Percentiles rank a stretch among this genome's conserved stretches.
These are phyloP conservation scores for Mortierella sp. DNA, from an alignment of 371 early-diverging fungal species.

Conservation along the genomic window DNA sequence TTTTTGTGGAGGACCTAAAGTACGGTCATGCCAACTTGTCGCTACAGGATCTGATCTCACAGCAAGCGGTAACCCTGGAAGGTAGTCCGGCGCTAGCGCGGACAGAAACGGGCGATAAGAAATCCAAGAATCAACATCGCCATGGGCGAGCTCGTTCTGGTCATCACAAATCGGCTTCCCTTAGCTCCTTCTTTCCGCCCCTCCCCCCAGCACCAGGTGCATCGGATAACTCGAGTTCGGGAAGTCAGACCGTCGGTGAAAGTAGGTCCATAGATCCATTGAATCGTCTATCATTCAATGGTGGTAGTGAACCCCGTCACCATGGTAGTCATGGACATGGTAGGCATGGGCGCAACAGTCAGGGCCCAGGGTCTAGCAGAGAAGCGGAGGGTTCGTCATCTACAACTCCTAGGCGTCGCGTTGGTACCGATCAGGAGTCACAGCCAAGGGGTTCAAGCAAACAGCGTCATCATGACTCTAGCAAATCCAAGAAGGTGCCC, in stretches of 20 bases:
- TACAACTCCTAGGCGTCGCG: conserved; percentile 8
- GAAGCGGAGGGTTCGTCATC: conserved; percentile 5
- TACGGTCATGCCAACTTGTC: conserved; percentile 23
- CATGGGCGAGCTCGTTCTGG: conserved; percentile 27
- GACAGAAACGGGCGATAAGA: conserved; percentile 6
- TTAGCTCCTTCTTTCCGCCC: conserved; percentile 36
- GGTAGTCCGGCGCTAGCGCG: background rate
- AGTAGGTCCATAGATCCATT: conserved; percentile 3
- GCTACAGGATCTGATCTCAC: conserved; percentile 6
- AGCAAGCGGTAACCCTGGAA: background rate
- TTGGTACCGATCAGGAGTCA: conserved; percentile 18
- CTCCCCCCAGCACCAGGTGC: conserved; percentile 3
- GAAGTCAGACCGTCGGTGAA: conserved; percentile 6
- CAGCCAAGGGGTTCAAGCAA: conserved; percentile 17
- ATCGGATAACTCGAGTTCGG: conserved; percentile 3
- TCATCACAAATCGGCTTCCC: conserved; percentile 37
- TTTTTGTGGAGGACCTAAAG: conserved; percentile 12
- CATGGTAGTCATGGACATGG: background rate
- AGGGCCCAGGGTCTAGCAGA: conserved; percentile 1
- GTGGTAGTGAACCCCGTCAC: background rate
- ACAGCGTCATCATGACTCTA: conserved; percentile 8
- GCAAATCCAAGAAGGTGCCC: conserved; percentile 3
- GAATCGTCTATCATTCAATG: background rate
- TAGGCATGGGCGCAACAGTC: background rate
- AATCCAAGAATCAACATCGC: conserved; percentile 20